Evolutionary conservation across 176 grass and related monocot genomes (phyloP), one percentile per base, ranked within the genome.

Genomic region (Zoysia japonica): DNA sequence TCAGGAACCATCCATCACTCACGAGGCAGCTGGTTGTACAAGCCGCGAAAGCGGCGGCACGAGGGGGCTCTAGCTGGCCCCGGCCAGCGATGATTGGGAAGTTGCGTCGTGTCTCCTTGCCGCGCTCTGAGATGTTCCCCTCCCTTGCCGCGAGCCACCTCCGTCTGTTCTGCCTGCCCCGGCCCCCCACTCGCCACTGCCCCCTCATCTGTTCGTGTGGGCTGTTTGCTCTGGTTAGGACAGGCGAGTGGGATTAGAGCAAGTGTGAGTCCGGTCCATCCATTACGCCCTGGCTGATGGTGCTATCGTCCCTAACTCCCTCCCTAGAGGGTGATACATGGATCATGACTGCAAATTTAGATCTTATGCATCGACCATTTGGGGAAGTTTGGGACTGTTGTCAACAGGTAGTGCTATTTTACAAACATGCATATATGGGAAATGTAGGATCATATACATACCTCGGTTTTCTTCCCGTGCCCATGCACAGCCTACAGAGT

Each of bases 11-110:
- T 14, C 42, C 45, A 48, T 69, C 17, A 52, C 12, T 38, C 14
- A 75, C 55, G 55, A 57, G 55, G 55, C 55, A 57, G 55, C 15
- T 56, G 15, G 15, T 56, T 17, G 44, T 7, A 70, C 53, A 16
- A 16, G 45, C 28, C 8, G 35, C 35, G 68, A 51, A 82, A 81
- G 81, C 69, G 60, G 11, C 51, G 9, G 50, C 52, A 64, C 11
- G 10, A 39, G 45, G 44, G 28, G 28, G 28, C 28, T 28, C 28
- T 28, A n/a, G n/a, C n/a, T n/a, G n/a, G n/a, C n/a, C n/a, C n/a
- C n/a, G n/a, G n/a, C n/a, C n/a, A n/a, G n/a, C n/a, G n/a, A n/a
- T 79, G 62, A 72, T 79, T 65, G 83, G 75, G 67, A 85, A 47
- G 75, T 79, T 73, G 83, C 83, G 14, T 79, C 67, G 48, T 85